phyloP scores from a whole-genome alignment of 352 stramenopile genomes.

The Globisporangium okanoganense region DNA sequence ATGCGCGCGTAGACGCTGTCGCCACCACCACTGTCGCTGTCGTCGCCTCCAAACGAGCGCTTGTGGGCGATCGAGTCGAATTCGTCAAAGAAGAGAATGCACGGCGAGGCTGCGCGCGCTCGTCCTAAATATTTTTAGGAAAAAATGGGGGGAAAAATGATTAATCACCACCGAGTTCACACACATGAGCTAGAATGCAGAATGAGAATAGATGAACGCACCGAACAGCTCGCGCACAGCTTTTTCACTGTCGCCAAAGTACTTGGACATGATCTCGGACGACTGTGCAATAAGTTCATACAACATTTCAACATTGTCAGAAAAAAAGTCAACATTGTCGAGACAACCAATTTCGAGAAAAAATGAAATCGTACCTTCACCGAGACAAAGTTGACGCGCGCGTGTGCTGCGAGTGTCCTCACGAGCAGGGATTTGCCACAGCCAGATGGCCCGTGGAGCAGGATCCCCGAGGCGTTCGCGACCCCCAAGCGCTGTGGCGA shows the following conservation, averaged over 20 bases:
- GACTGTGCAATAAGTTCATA: constrained; percentile 30
- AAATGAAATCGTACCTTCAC: constrained; percentile 48
- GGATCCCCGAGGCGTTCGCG: constrained; percentile 60
- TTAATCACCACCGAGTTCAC: too few relatives aligned
- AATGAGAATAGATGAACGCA: too few relatives aligned
- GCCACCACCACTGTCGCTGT: constrained; percentile 27
- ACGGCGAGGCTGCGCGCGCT: constrained; percentile 64
- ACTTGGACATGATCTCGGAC: constrained; percentile 83
- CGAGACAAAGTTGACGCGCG: constrained; percentile 73
- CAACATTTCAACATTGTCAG: neutral
- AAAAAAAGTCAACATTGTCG: neutral
- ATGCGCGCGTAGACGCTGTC: constrained; percentile 75
- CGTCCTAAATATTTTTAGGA: constrained; percentile 20
- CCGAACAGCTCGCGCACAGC: constrained; percentile 75
- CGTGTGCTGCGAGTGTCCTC: constrained; percentile 52
- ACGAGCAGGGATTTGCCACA: constrained; percentile 84
- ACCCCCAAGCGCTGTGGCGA: constrained; percentile 51
- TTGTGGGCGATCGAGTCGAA: constrained; percentile 83
- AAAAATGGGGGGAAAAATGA: too few relatives aligned
- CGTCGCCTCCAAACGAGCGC: constrained; percentile 52
- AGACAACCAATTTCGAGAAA: neutral
- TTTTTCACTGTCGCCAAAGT: constrained; percentile 85
- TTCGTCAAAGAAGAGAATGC: constrained; percentile 84
- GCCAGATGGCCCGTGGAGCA: constrained; percentile 75
- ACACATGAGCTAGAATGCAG: too few relatives aligned